Evolutionary conservation across 768 basidiomycete species (phyloP), one percentile per base, ranked within the genome.

Genomic region (Podaxis sp.): DNA sequence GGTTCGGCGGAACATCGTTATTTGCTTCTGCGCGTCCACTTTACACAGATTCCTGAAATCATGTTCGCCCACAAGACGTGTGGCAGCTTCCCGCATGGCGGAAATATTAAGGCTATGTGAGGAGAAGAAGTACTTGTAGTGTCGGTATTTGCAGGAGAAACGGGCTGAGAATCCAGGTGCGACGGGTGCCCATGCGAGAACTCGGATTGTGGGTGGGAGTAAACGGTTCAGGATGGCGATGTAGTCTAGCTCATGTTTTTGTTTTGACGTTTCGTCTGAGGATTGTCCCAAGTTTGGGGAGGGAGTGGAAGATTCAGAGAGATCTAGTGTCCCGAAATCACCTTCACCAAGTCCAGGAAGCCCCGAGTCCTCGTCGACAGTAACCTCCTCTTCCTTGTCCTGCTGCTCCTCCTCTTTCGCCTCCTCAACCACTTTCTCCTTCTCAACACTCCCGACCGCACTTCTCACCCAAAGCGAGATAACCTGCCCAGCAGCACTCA

Each of bases 91-190:
- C 62, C 81, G 82, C 95, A 98, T 98, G 50, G 77, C 79, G 1
- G 75, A 68, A 28, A 95, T 70, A 72, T 95, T 84, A 57, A 98
- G 85, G 32, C 74, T 74, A 35, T 78, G 74, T 0, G 85, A 73
- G 36, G 86, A 82, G 79, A 99, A 98, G 73, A 98, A 96, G 75
- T 98, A 99, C 70, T 96, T 98, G 85, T 99, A 98, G 71, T 99
- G 96, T 38, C 97, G 81, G 67, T 84, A 87, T 55, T 74, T 78
- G 76, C 96, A 98, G 11, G 87, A 88, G 74, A 90, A 95, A 3
- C 97, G 88, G 6, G 95, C 89, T 21, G 95, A 94, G 73, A 98
- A 98, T 36, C 71, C 70, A 6, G 81, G 72, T 2, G 83, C 72
- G 28, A 98, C 88, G 18, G 95, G 93, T 7, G 96, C 93, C 95